Percentiles rank a stretch among this genome's conserved stretches.
phyloP scores from a whole-genome alignment of 495 filamentous ascomycete genomes.

The Xylaria scruposa region DNA sequence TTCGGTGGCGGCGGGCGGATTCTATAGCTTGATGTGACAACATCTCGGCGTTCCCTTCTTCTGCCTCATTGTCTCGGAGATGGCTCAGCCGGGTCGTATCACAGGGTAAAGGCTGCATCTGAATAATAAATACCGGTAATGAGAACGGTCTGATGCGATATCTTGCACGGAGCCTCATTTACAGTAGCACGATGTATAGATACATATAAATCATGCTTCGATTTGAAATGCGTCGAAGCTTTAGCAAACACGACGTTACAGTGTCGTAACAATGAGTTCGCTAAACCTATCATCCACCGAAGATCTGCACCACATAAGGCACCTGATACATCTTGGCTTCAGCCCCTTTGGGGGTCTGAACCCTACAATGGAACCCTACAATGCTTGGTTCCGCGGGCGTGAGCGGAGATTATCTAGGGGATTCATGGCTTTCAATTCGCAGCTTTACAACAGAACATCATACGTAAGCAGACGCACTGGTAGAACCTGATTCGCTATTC shows the following conservation, averaged over 20 bases:
- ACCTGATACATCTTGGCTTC: slow-evolving; percentile 10
- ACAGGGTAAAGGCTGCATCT: background rate
- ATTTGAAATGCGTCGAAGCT: background rate
- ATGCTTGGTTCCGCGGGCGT: background rate
- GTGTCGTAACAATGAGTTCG: background rate
- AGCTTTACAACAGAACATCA: background rate
- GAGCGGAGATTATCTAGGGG: background rate
- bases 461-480: background rate
- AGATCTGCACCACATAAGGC: slow-evolving; percentile 16
- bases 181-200: background rate
- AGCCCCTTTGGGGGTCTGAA: background rate
- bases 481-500: background rate
- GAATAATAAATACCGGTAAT: background rate
- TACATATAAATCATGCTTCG: background rate
- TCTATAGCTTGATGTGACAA: background rate
- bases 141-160: background rate
- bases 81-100: slow-evolving; percentile 1
- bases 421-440: background rate
- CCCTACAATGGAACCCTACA: background rate
- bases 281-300: slow-evolving; percentile 7
- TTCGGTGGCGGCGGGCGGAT: background rate
- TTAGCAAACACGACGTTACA: background rate
- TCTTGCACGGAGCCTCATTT: background rate
- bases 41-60: background rate
- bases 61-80: background rate